Evolutionary conservation across 2,329 filamentous ascomycete species (phyloP).

Genomic region (Trichoderma hamatum): DNA sequence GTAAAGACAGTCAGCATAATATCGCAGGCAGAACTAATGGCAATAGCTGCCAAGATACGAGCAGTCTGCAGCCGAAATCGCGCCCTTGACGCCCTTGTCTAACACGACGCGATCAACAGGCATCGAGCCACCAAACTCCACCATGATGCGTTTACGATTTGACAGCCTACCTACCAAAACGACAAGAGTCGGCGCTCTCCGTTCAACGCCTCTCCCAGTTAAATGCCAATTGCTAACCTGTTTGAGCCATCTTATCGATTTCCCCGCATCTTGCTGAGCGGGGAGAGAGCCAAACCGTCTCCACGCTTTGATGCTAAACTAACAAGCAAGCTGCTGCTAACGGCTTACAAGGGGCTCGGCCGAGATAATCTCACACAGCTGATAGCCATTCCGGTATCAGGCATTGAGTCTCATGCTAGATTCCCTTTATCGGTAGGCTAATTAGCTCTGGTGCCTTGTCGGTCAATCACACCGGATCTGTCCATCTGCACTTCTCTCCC

Average conservation of each 20-base stretch:
- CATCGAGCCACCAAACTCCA: neutral
- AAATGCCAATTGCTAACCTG: neutral
- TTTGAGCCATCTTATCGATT: conserved; percentile 14
- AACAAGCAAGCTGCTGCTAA: neutral
- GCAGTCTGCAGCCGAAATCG: neutral
- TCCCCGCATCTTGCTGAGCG: conserved; percentile 16
- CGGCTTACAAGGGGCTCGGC: conserved; percentile 7
- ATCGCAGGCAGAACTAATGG: neutral
- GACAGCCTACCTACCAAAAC: conserved; percentile 8
- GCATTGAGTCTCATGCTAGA: conserved; percentile 1
- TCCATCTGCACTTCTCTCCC: conserved; percentile 9
- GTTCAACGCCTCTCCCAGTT: neutral
- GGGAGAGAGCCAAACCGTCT: conserved; percentile 3
- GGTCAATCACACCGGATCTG: neutral
- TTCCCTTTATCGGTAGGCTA: conserved; percentile 1
- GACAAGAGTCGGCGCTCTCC: neutral
- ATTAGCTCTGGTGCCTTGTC: neutral
- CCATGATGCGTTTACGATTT: neutral
- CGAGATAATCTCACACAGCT: neutral
- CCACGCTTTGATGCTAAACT: neutral
- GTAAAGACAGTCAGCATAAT: neutral
- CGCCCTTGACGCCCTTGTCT: neutral
- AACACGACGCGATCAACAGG: conserved; percentile 1
- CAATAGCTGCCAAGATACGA: neutral
- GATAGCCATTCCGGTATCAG: neutral